Percentiles rank a stretch among this genome's conserved stretches.
Conservation (phyloP, 2,329 filamentous ascomycete genomes). For the Arthroderma sp. region DNA sequence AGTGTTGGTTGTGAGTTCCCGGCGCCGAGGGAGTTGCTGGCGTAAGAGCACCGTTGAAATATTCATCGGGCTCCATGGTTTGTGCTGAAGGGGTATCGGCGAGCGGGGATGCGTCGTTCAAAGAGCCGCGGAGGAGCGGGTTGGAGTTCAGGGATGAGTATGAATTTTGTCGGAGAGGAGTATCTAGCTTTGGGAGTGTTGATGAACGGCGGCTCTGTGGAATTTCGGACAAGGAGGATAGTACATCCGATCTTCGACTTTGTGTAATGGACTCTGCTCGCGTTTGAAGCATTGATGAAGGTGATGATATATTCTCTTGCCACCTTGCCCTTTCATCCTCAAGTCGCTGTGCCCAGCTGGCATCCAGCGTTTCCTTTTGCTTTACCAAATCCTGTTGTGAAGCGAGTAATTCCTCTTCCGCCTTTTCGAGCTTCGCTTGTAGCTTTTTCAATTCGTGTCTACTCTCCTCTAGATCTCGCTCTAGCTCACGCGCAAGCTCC, state of each 20-base stretch:
- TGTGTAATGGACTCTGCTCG: slow-evolving; percentile 33
- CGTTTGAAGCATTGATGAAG: slow-evolving; percentile 27
- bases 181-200: slow-evolving; percentile 26
- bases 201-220: slow-evolving; percentile 33
- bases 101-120: slow-evolving; percentile 21
- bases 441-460: slow-evolving; percentile 45
- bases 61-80: slow-evolving; percentile 41
- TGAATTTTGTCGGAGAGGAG: slow-evolving; percentile 38
- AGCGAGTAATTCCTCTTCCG: slow-evolving; percentile 53
- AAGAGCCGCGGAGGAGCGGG: slow-evolving; percentile 20
- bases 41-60: slow-evolving; percentile 26
- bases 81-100: slow-evolving; percentile 34
- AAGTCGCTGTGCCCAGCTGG: slow-evolving; percentile 45
- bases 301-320: slow-evolving; percentile 33
- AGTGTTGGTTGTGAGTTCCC: slow-evolving; percentile 26
- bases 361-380: slow-evolving; percentile 48
- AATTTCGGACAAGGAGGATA: slow-evolving; percentile 24
- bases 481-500: slow-evolving; percentile 30
- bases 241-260: slow-evolving; percentile 29
- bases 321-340: slow-evolving; percentile 55
- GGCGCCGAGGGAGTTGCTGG: slow-evolving; percentile 30
- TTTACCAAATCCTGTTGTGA: slow-evolving; percentile 44
- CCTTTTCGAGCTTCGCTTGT: slow-evolving; percentile 30
- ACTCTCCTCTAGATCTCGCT: slow-evolving; percentile 50
- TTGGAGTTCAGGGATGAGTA: slow-evolving; percentile 24